A percentile compares a stretch with the other conserved stretches of the same genome.
These are phyloP conservation scores for Endocarpon pusillum DNA, from an alignment of 495 filamentous ascomycete species.

Conservation along the genomic window DNA sequence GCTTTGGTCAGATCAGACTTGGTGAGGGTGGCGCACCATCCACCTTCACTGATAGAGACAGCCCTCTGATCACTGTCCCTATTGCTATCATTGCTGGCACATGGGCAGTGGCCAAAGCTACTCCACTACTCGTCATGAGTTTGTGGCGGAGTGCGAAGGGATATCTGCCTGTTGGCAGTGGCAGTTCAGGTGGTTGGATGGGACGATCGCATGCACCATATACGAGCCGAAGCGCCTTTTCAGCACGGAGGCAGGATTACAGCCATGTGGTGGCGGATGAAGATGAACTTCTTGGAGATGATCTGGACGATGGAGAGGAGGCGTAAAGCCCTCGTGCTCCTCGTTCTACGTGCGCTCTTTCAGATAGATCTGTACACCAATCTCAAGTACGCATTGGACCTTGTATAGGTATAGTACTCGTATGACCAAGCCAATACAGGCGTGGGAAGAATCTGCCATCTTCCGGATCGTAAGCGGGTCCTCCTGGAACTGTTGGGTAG, in stretches of 20 bases:
- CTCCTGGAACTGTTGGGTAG: too few relatives aligned
- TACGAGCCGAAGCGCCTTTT: conserved; percentile 70
- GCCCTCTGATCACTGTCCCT: conserved; percentile 57
- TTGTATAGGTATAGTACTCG: too few relatives aligned
- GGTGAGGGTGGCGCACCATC: conserved; percentile 34
- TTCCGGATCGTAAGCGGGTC: too few relatives aligned
- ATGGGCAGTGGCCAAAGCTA: conserved; percentile 53
- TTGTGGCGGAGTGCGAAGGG: conserved; percentile 47
- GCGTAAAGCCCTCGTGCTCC: too few relatives aligned
- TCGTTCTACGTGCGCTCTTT: too few relatives aligned
- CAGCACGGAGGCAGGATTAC: conserved; percentile 70
- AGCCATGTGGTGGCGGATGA: conserved; percentile 78
- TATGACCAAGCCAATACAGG: too few relatives aligned
- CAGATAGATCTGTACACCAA: too few relatives aligned
- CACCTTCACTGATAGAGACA: conserved; percentile 42
- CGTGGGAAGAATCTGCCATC: too few relatives aligned
- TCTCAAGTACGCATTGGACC: too few relatives aligned
- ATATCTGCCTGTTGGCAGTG: conserved; percentile 16
- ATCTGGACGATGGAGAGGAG: conserved; percentile 71
- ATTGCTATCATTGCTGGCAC: conserved; percentile 60
- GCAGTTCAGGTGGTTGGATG: conserved; percentile 24
- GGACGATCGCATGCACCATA: conserved; percentile 43
- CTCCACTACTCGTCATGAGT: conserved; percentile 52
- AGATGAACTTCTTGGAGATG: conserved; percentile 79
- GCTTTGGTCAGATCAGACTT: conserved; percentile 71